phyloP scores from a whole-genome alignment of 345 rosid species.

The Syzygium aromaticum region DNA sequence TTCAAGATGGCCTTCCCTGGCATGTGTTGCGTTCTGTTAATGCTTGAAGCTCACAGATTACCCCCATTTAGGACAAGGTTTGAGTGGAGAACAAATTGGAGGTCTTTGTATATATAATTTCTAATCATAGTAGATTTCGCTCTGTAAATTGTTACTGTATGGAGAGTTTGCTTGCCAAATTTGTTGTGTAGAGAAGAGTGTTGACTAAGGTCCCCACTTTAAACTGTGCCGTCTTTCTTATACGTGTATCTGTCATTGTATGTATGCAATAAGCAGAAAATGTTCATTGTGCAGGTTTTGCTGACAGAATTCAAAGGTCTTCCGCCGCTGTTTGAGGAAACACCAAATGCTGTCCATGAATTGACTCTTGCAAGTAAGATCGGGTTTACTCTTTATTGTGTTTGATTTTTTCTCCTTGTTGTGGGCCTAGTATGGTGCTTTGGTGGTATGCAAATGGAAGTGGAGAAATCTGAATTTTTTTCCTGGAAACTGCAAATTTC shows the following conservation, averaged over 20 bases:
- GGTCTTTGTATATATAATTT: background rate
- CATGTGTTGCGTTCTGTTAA: background rate
- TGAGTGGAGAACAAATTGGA: background rate
- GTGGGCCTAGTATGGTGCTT: background rate
- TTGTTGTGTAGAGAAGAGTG: background rate
- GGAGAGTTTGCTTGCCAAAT: background rate
- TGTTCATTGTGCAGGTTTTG: slow-evolving; percentile 39
- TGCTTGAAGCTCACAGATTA: background rate
- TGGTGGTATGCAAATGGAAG: background rate
- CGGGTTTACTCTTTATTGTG: background rate
- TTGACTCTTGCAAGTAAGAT: slow-evolving; percentile 69
- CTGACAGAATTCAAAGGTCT: slow-evolving; percentile 70
- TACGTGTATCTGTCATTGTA: background rate
- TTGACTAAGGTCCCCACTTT: background rate
- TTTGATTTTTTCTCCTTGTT: background rate
- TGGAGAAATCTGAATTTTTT: background rate
- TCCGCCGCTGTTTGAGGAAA: slow-evolving; percentile 78
- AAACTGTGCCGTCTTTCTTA: background rate
- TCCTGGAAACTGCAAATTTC: background rate
- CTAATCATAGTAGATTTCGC: background rate
- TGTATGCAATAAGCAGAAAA: background rate
- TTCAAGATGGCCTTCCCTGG: background rate
- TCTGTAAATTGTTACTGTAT: background rate
- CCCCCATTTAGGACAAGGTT: background rate
- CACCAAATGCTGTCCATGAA: slow-evolving; percentile 59